Base-by-base conservation (phyloP, 2,329 filamentous ascomycete genomes). In the Talaromyces sp. region DNA sequence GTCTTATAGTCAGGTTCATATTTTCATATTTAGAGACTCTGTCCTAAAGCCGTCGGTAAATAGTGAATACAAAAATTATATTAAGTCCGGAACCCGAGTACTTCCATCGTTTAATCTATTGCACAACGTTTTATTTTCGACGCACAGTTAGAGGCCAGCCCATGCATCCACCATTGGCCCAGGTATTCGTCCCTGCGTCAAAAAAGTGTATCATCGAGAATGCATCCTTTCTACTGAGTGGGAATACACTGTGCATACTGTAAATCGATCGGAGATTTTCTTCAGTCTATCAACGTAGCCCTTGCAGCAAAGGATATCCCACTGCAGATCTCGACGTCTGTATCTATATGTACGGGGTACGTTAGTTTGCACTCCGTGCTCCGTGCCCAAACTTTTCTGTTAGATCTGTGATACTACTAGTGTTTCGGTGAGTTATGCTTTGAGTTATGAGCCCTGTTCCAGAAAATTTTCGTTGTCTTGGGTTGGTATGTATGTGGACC, bases 171-270 rank as follows among this genome's bases (percentile, higher is more conserved):
- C 45, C 45, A 50, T 50, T 31, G 24, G 47, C 47, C 24, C 47
- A 50, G 49, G 27, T n/a, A 52, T 52, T 52, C 24, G 49, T 52
- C 49, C 49, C 49, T 52, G 49, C 49, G 49, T 52, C 49, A 52
- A 33, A 52, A 33, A 37, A 56, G 31, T 56, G 31, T 56, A 56
- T 56, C 52, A 56, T 56, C n/a, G 33, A 56, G 33, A 56, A 56
- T 56, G 52, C 31, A 37, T 39, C n/a, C n/a, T 37, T 22, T 39
- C 6, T 3, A 22, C 9, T 22, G 7, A 56, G 19, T 56, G 31
- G 27, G 3, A 22, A 31, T 19, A 8, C 27, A 14, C 14, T 22
- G 14, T 56, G 14, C 33, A 19, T 22, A 56, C 52, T 22, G 1
- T 5, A 56, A 37, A 39, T 56, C 33, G 24, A 39, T 56, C 52